These are phyloP conservation scores for Trypanosomatidae sp. DNA, from an alignment of 208 protist genomes.

Conservation along the genomic window DNA sequence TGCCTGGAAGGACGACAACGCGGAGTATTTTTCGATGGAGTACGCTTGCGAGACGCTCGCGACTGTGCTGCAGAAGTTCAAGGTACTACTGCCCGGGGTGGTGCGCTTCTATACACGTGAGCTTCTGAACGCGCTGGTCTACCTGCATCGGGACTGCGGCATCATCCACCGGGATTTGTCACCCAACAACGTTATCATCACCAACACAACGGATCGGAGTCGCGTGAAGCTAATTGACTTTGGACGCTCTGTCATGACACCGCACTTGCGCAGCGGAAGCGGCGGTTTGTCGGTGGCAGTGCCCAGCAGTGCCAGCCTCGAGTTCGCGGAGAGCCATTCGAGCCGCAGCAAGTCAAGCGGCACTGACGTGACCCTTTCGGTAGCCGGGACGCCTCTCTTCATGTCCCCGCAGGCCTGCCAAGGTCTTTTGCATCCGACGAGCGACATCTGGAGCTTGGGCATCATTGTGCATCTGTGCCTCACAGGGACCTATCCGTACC, in stretches of 20 bases:
- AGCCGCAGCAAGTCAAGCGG: background rate
- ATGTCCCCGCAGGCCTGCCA: conserved; percentile 81
- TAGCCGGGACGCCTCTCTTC: conserved; percentile 73
- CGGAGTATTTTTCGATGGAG: conserved; percentile 67
- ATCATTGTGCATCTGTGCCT: conserved; percentile 72
- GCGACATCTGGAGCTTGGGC: conserved; percentile 84
- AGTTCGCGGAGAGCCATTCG: background rate
- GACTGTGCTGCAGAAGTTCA: conserved; percentile 47
- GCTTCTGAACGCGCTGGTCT: conserved; percentile 61
- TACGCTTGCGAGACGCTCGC: conserved; percentile 68
- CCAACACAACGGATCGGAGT: conserved; percentile 60
- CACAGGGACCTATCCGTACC: conserved; percentile 61
- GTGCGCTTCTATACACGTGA: conserved; percentile 52
- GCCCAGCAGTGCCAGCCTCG: background rate
- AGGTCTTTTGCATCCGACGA: conserved; percentile 53
- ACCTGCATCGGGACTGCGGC: conserved; percentile 50
- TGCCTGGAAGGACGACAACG: conserved; percentile 37
- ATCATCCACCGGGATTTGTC: conserved; percentile 82
- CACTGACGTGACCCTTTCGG: background rate
- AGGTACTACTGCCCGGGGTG: conserved; percentile 34
- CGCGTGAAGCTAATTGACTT: conserved; percentile 73
- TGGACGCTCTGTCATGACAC: conserved; percentile 38
- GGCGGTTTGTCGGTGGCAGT: background rate
- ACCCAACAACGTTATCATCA: conserved; percentile 78
- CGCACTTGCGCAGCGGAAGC: background rate